Percentiles rank a stretch among this genome's conserved stretches.
phyloP scores from a whole-genome alignment of 2,329 filamentous ascomycete genomes.

The Coniochaeta sp. region DNA sequence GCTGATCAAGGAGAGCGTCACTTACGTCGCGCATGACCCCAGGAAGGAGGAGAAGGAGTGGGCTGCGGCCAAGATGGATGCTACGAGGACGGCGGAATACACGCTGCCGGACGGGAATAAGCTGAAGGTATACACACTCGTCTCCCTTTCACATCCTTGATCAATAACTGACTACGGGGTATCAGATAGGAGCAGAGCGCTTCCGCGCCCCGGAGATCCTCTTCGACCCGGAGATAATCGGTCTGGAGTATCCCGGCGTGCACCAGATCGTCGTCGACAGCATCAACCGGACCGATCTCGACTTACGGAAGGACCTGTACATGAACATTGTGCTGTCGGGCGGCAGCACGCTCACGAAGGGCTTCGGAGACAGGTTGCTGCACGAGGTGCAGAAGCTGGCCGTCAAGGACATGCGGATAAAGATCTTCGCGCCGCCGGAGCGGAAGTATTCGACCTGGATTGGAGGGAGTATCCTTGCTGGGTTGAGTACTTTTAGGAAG shows the following conservation, averaged over 20 bases:
- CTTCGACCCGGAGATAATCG: constrained; percentile 95
- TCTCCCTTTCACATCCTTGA: too few relatives aligned
- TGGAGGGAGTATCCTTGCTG: constrained; percentile 92
- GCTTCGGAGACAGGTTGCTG: constrained; percentile 87
- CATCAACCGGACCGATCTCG: constrained; percentile 90
- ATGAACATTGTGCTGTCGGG: constrained; percentile 96
- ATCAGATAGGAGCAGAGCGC: constrained; percentile 81
- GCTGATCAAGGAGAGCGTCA: constrained; percentile 90
- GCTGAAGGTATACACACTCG: constrained; percentile 59
- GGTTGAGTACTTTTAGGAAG: constrained; percentile 97
- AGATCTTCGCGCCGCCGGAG: constrained; percentile 97
- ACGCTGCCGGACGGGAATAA: constrained; percentile 86
- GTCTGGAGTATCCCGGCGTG: constrained; percentile 91
- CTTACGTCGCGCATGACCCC: constrained; percentile 86
- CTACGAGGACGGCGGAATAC: constrained; percentile 78
- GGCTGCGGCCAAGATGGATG: constrained; percentile 69
- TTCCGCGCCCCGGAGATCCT: constrained; percentile 96
- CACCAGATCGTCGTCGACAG: constrained; percentile 97
- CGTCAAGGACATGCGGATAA: constrained; percentile 98
- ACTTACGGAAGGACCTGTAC: constrained; percentile 87
- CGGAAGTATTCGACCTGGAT: constrained; percentile 99
- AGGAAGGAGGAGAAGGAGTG: constrained; percentile 96
- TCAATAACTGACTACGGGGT: neutral
- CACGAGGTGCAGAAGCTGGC: constrained; percentile 88
- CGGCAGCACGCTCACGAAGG: constrained; percentile 91